These are phyloP conservation scores for Thuidium tamariscinum DNA, from an alignment of 225 moss, liverwort and hornwort species.

Conservation along the genomic window DNA sequence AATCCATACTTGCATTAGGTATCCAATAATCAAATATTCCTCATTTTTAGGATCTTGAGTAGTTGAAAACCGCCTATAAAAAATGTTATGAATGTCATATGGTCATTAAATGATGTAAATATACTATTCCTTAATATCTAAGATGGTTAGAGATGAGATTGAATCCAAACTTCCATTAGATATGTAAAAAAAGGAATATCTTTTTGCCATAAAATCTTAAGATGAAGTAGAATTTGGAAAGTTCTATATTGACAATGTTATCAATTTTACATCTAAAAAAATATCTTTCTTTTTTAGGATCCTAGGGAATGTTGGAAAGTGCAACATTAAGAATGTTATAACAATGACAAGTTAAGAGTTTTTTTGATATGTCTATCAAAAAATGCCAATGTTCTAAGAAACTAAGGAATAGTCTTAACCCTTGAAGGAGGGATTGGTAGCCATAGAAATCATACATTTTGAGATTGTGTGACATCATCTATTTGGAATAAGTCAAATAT, in stretches of 20 bases:
- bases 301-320: fast-evolving
- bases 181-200: fast-evolving
- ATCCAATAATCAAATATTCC: background rate
- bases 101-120: too few species aligned
- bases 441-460: too few species aligned
- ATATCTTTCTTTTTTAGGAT: background rate
- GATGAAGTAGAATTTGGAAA: fast-evolving
- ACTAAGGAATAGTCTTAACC: fast-evolving
- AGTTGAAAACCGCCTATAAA: fast-evolving
- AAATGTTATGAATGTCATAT: background rate
- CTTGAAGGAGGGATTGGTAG: too few species aligned
- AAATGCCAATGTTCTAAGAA: background rate
- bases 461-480: too few species aligned
- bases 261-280: fast-evolving
- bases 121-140: too few species aligned
- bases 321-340: fast-evolving
- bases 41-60: fast-evolving
- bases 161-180: fast-evolving
- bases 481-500: too few species aligned
- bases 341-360: background rate
- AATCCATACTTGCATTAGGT: fast-evolving
- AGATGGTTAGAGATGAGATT: fast-evolving
- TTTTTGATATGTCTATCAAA: fast-evolving
- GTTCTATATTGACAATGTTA: background rate
- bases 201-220: fast-evolving